A percentile compares a stretch with the other conserved stretches of the same genome.
These are phyloP conservation scores for Aegilops tauschii DNA, from an alignment of 176 grass and related monocot species.

Conservation along the genomic window DNA sequence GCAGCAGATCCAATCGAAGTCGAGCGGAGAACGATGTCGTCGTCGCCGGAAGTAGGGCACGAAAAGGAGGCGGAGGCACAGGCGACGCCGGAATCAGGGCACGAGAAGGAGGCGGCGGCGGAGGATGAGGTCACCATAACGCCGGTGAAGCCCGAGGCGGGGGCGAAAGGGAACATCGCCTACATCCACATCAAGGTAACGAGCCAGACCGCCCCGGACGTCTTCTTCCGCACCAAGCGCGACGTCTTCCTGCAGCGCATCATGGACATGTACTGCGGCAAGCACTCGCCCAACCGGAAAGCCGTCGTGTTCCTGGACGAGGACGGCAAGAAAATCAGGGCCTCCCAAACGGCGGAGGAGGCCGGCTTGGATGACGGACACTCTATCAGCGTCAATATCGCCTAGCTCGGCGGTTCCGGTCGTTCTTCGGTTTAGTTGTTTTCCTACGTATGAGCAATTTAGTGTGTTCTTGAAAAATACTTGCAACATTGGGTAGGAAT, in stretches of 20 bases:
- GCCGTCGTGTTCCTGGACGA: not conserved
- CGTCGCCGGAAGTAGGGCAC: too few species aligned
- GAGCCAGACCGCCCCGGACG: not conserved
- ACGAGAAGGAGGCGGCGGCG: not conserved
- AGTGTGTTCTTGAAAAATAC: too few species aligned
- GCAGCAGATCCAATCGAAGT: not conserved
- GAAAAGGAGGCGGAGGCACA: not conserved
- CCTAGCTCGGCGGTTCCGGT: not conserved
- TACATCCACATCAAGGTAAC: not conserved
- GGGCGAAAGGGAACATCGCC: not conserved
- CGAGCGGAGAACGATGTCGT: not conserved
- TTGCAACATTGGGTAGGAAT: too few species aligned
- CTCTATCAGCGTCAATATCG: not conserved
- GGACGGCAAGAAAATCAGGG: not conserved
- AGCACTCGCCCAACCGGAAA: constrained; percentile 6
- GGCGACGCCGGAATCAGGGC: not conserved
- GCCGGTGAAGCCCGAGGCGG: constrained; percentile 11
- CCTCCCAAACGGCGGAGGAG: not conserved
- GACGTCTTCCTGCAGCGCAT: not conserved
- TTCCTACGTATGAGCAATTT: too few species aligned
- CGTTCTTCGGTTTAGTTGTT: not conserved
- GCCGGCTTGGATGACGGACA: constrained; percentile 19
- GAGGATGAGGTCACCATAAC: not conserved
- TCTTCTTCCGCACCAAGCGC: not conserved
- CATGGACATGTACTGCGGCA: constrained; percentile 17